phyloP scores from a whole-genome alignment of 2,329 filamentous ascomycete genomes.

The Tolypocladium tundrense region DNA sequence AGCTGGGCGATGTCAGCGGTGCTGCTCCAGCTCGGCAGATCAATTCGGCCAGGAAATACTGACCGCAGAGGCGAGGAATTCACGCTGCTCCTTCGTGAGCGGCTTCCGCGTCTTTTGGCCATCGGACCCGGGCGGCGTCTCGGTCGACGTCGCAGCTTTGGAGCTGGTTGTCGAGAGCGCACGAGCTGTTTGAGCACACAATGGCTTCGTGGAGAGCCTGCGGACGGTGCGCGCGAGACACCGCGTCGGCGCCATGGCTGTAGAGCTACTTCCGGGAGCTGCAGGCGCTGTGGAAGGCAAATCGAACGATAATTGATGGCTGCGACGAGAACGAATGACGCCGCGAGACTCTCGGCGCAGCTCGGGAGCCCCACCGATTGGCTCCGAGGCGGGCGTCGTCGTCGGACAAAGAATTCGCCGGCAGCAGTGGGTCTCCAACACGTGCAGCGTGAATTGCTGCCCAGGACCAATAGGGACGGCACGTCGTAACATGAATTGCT shows the following conservation, averaged over 20 bases:
- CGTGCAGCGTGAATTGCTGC: background rate
- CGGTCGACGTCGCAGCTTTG: constrained; percentile 3
- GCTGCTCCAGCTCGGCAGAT: background rate
- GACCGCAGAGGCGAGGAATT: constrained; percentile 67
- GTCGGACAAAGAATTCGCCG: constrained; percentile 3
- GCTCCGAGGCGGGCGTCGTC: background rate
- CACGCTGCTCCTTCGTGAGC: constrained; percentile 58
- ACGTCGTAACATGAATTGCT: background rate
- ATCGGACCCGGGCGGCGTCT: constrained; percentile 11
- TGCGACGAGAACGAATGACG: background rate
- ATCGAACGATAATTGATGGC: background rate
- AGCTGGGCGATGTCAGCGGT: constrained; percentile 37
- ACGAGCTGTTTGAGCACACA: constrained; percentile 2
- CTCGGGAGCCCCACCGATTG: background rate
- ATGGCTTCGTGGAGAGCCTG: background rate
- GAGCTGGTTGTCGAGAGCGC: constrained; percentile 5
- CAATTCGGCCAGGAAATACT: constrained; percentile 9
- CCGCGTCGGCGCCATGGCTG: constrained; percentile 9
- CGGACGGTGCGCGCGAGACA: constrained; percentile 7
- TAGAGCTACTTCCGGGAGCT: background rate
- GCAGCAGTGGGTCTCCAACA: background rate
- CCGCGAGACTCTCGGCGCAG: background rate
- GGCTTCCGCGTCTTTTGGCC: constrained; percentile 39
- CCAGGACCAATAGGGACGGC: background rate
- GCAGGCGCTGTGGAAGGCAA: background rate